Conservation (phyloP, 371 early-diverging fungal genomes). For the Mortierella sp. region DNA sequence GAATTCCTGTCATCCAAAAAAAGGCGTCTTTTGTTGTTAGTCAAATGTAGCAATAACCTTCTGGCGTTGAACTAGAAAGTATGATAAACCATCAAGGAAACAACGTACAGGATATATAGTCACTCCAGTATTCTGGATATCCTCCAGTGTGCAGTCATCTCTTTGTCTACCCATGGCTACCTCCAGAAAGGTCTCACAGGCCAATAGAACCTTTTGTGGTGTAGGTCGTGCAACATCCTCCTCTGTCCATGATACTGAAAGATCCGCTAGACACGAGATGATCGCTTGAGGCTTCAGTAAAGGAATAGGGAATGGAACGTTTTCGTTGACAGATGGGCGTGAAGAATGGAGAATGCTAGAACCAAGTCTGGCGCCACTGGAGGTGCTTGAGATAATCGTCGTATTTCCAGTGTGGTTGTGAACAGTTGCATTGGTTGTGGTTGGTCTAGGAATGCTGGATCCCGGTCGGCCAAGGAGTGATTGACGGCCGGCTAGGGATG, state of each 20-base stretch:
- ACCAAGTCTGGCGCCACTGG: not conserved
- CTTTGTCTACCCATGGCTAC: constrained; percentile 23
- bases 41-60: too few species aligned
- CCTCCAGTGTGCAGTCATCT: constrained; percentile 26
- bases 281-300: constrained; percentile 38
- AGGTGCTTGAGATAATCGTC: not conserved
- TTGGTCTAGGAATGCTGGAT: constrained; percentile 39
- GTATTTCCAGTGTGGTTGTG: not conserved
- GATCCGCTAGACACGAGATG: constrained; percentile 36
- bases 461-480: constrained; percentile 19
- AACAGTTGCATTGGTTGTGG: not conserved
- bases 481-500: constrained; percentile 2
- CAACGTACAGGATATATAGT: constrained; percentile 14
- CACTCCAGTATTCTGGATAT: constrained; percentile 35
- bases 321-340: constrained; percentile 3
- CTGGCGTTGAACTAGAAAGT: too few species aligned
- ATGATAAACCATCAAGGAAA: too few species aligned
- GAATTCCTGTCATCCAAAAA: constrained; percentile 21
- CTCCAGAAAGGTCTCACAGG: constrained; percentile 46
- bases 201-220: constrained; percentile 38
- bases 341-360: not conserved
- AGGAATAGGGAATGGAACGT: constrained; percentile 37
- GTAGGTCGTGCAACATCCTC: constrained; percentile 39
- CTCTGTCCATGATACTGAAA: constrained; percentile 32
- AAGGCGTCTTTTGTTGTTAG: not conserved